phyloP scores from a whole-genome alignment of 371 early-diverging fungal species.

The Chytridium lagenaria region DNA sequence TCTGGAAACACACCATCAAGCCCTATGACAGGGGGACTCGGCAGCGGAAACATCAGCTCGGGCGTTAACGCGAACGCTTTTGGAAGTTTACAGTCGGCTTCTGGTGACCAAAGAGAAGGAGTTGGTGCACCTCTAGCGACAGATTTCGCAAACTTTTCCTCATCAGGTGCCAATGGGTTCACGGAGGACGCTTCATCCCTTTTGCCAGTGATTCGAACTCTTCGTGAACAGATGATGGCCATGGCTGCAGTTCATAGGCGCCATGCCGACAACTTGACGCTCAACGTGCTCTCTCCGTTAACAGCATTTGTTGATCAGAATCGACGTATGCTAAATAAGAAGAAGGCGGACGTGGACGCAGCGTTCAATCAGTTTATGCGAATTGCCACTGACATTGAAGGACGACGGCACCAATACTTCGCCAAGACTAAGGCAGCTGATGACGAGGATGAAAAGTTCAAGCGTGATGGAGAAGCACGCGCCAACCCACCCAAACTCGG shows the following conservation, averaged over 20 bases:
- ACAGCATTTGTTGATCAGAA: conserved; percentile 40
- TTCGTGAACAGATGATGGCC: conserved; percentile 40
- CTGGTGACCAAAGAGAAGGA: background rate
- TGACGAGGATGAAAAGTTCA: conserved; percentile 36
- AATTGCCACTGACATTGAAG: conserved; percentile 33
- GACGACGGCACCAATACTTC: conserved; percentile 23
- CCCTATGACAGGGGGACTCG: background rate
- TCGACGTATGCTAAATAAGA: conserved; percentile 27
- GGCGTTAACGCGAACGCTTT: background rate
- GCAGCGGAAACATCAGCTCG: conserved; percentile 8
- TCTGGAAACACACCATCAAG: background rate
- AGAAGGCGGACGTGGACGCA: conserved; percentile 38
- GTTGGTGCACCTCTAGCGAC: background rate
- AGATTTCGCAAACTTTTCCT: background rate
- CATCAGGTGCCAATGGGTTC: conserved; percentile 24
- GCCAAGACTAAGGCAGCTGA: conserved; percentile 25
- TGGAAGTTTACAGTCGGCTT: background rate
- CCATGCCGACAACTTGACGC: conserved; percentile 43
- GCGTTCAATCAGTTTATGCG: conserved; percentile 20
- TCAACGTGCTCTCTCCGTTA: conserved; percentile 41
- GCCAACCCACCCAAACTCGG: conserved; percentile 17
- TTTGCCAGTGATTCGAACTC: conserved; percentile 26
- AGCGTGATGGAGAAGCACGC: conserved; percentile 25
- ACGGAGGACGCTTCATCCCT: conserved; percentile 36
- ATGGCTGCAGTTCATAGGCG: conserved; percentile 40